Percentiles rank a stretch among this genome's conserved stretches.
Conservation (phyloP, 257 asterid species). For the Agastache rugosa region DNA sequence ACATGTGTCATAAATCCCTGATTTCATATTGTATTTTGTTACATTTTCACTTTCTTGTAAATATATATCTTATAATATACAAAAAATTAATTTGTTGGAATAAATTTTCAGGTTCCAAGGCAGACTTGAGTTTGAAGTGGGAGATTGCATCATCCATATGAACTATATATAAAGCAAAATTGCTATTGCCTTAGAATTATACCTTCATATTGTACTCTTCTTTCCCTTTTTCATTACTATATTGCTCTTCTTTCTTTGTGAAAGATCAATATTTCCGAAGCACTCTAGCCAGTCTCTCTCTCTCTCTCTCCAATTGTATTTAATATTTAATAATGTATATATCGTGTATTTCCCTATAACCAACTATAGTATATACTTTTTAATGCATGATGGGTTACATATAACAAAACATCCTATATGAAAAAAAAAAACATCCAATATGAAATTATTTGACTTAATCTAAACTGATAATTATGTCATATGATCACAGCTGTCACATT, state of each 20-base stretch:
- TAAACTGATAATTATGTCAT: too few relatives aligned
- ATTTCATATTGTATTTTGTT: background rate
- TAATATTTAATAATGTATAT: too few relatives aligned
- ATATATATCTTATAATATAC: background rate
- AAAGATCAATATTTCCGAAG: conserved; percentile 18
- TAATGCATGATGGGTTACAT: too few relatives aligned
- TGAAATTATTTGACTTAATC: too few relatives aligned
- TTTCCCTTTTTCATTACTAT: background rate
- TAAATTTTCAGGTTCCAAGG: conserved; percentile 52
- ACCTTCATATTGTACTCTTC: background rate
- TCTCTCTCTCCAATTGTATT: too few relatives aligned
- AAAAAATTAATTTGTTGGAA: background rate
- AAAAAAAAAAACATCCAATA: too few relatives aligned
- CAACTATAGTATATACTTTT: too few relatives aligned
- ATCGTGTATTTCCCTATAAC: too few relatives aligned
- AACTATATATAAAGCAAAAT: conserved; percentile 8
- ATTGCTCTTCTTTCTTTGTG: conserved; percentile 11
- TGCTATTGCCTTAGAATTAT: conserved; percentile 18
- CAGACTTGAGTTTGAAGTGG: conserved; percentile 36
- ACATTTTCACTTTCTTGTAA: background rate
- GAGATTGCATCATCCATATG: conserved; percentile 11
- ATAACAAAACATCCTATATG: too few relatives aligned
- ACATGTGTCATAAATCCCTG: too few relatives aligned
- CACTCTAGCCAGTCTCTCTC: background rate
- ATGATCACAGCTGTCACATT: too few relatives aligned